Base-by-base conservation (phyloP, 805 yeast species). In the Wickerhamomyces ciferrii region DNA sequence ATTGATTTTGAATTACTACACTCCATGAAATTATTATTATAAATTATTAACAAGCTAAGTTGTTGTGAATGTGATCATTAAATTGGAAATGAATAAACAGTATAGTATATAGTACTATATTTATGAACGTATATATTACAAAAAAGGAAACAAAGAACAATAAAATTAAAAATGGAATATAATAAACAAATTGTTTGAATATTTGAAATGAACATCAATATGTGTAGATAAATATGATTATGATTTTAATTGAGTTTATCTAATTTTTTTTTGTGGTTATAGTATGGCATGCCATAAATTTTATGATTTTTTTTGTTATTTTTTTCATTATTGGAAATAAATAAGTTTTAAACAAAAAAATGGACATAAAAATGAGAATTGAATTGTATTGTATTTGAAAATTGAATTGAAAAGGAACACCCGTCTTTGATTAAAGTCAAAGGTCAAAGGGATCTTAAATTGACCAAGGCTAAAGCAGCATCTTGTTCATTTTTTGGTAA, bases 401-500 rank as follows among this genome's bases (percentile, higher is more conserved):
- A 18, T 18, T 11, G 20, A 38, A 38, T 38, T 38, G 29, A 34
- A 34, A 2, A 5, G 3, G 17, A n/a, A n/a, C n/a, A n/a, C n/a
- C n/a, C n/a, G n/a, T n/a, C 3, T 5, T 3, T 4, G 19, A 8
- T 15, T n/a, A 4, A 32, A 32, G 35, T 5, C 19, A 17, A 32
- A n/a, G 19, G 17, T 56, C 44, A 61, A 39, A 56, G 23, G 4
- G 67, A 58, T 56, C 76, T 61, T 47, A 81, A 67, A 57, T 79
- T 81, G n/a, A 82, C 85, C 53, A 82, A 70, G 3, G 87, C 87
- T 53, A 74, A 72, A 4, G 83, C 83, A 2, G 88, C 88, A 47
- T 76, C 76, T 59, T 78, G 81, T 54, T 74, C 78, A 40, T 55
- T 54, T 41, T 47, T 52, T 34, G 52, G 45, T 24, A 53, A 43